Base-by-base conservation (phyloP, 352 stramenopile genomes). In the Peronospora destructor region DNA sequence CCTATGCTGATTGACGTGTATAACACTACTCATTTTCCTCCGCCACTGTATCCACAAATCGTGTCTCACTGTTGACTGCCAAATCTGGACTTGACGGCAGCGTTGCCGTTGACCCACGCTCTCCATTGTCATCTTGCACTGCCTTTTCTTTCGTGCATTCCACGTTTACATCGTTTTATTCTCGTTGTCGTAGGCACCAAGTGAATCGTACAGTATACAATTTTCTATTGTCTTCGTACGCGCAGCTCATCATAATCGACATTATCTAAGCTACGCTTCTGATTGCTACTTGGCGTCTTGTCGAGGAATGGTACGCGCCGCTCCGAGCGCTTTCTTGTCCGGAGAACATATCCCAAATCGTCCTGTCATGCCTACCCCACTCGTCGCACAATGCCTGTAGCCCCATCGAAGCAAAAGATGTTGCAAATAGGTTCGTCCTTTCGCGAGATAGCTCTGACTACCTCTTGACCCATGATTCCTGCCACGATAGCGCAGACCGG, bases 371-470 rank as follows among this genome's bases (percentile, higher is more conserved):
- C 49, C 56, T 71, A 88, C 6, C 75, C 73, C 30, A 89, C 83
- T 49, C 62, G 63, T 38, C 75, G 65, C 37, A 89, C 82, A 1
- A 59, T 71, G 2, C 81, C 81, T 10, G 65, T 57, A 7, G 58
- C 50, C 25, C 82, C 83, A 38, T 97, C 90, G 34, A 98, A 98
- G 57, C 93, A 83, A 50, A 99, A 92, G 34, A 91, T 86, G 73
- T 98, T 98, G 73, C 94, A 95, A 33, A 96, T 91, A 6, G 95
- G 95, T 62, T 97, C 87, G 66, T 96, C 95, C 59, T 97, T 97
- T 38, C 91, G 85, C 45, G 86, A 97, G 32, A 99, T 91, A n/a
- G 88, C 87, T 68, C 98, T 98, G 71, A 99, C 95, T 32, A 99
- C 76, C 78, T 99, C 96, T 61, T 99, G 97, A 4, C 95, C 95